Conservation (phyloP, 1,139 yeast genomes). For the Meyerozyma carpophila region DNA sequence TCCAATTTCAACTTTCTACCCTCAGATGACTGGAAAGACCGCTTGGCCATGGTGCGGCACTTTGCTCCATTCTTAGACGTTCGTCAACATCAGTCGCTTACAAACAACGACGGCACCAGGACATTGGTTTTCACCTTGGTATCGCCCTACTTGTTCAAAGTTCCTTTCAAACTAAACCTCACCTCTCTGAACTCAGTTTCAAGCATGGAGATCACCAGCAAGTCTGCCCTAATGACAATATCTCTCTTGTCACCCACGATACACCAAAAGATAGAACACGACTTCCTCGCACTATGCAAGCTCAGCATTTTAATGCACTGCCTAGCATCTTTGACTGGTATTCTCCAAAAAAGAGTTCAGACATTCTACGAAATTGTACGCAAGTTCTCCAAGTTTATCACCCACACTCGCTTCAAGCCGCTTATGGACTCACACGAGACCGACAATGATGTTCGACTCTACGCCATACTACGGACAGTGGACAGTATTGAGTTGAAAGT, state of each 20-base stretch:
- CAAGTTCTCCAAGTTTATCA: constrained; percentile 8
- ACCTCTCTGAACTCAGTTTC: constrained; percentile 14
- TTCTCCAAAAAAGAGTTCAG: constrained; percentile 18
- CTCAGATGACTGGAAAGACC: constrained; percentile 28
- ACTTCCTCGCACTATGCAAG: constrained; percentile 23
- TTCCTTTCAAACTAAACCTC: constrained; percentile 16
- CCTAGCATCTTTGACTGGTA: constrained; percentile 25
- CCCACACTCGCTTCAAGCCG: constrained; percentile 1
- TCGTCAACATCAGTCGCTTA: constrained; percentile 9
- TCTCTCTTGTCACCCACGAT: constrained; percentile 20
- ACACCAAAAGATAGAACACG: constrained; percentile 11
- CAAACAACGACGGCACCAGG: constrained; percentile 10
- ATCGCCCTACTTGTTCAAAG: constrained; percentile 20
- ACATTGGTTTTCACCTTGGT: constrained; percentile 17
- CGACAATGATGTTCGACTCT: constrained; percentile 5
- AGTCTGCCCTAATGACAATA: constrained; percentile 7
- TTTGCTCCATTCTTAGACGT: constrained; percentile 25
- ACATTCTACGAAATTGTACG: constrained; percentile 16
- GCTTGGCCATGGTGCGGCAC: constrained; percentile 21
- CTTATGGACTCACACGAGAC: constrained; percentile 2
- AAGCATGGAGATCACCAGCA: constrained; percentile 6
- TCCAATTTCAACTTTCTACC: constrained; percentile 30
- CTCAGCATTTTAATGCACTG: constrained; percentile 27
- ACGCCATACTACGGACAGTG: constrained; percentile 6
- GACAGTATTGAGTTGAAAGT: constrained; percentile 14